Conservation (phyloP, 805 yeast species). For the Kuraishia floccosa region DNA sequence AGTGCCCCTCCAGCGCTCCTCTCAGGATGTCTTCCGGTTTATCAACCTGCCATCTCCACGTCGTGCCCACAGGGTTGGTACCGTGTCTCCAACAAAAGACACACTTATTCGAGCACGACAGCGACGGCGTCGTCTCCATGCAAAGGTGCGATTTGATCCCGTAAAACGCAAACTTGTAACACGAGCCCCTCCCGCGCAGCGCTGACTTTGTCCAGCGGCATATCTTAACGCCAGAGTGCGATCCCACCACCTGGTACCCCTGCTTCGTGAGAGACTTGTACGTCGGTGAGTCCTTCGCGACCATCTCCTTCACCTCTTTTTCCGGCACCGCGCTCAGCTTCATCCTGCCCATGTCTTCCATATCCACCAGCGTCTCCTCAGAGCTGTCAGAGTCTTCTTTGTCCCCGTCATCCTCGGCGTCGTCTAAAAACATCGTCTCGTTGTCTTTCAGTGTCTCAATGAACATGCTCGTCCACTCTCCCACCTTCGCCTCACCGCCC, state of each 20-base stretch:
- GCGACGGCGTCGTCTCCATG: slow-evolving; percentile 92
- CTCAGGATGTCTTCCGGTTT: slow-evolving; percentile 74
- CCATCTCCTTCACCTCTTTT: slow-evolving; percentile 63
- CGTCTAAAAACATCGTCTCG: slow-evolving; percentile 49
- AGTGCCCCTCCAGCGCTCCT: slow-evolving; percentile 85
- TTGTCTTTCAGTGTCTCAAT: slow-evolving; percentile 54
- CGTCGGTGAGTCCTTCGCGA: slow-evolving; percentile 81
- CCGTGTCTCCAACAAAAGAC: slow-evolving; percentile 98
- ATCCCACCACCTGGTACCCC: slow-evolving; percentile 87
- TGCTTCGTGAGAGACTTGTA: slow-evolving; percentile 82
- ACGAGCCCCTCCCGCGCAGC: slow-evolving; percentile 85
- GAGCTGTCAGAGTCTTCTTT: slow-evolving; percentile 13
- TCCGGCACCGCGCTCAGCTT: slow-evolving; percentile 4
- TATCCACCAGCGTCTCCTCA: slow-evolving; percentile 50
- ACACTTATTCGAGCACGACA: slow-evolving; percentile 91
- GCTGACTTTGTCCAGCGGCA: slow-evolving; percentile 97
- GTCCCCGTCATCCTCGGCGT: slow-evolving; percentile 24
- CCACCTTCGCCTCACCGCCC: slow-evolving; percentile 44
- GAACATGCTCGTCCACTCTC: slow-evolving; percentile 58
- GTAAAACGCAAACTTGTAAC: slow-evolving; percentile 86
- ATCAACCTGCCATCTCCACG: slow-evolving; percentile 95
- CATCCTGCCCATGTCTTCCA: slow-evolving; percentile 47
- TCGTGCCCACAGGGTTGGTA: slow-evolving; percentile 91
- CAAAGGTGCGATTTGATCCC: slow-evolving; percentile 87
- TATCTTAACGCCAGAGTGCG: slow-evolving; percentile 90